Evolutionary conservation across 139 green algal genomes (phyloP).

Genomic region (Chlorella ohadii): DNA sequence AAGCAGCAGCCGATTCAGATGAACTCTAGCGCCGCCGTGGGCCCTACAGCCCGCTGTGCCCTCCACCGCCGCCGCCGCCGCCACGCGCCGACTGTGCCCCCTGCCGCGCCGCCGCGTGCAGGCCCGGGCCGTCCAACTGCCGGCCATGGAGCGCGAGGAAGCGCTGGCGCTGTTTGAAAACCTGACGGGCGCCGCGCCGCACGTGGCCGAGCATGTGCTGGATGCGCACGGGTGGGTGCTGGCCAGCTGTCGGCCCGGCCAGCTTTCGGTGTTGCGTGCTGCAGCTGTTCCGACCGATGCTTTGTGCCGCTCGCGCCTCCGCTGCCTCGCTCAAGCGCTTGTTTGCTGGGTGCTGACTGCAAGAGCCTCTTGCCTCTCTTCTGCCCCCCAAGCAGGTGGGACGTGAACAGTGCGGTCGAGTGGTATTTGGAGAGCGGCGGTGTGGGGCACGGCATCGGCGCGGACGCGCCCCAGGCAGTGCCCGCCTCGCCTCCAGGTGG

Average conservation of each 20-base stretch:
- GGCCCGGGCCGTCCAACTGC: not conserved
- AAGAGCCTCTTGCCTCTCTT: too few species aligned
- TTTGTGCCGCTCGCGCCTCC: not conserved
- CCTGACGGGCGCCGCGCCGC: not conserved
- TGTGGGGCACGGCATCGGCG: slow-evolving; percentile 1
- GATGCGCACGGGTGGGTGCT: slow-evolving; percentile 10
- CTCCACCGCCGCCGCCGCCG: too few species aligned
- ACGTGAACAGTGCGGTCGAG: slow-evolving; percentile 21
- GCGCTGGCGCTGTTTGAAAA: slow-evolving; percentile 8
- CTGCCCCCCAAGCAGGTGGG: not conserved
- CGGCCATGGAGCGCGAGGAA: slow-evolving; percentile 21
- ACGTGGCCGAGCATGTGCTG: slow-evolving; percentile 35
- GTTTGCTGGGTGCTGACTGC: not conserved
- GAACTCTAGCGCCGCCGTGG: too few species aligned
- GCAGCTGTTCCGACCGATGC: not conserved
- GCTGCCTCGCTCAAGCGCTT: too few species aligned
- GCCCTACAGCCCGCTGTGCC: too few species aligned
- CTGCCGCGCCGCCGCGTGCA: not conserved
- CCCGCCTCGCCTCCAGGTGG: not conserved
- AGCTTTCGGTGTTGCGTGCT: not conserved
- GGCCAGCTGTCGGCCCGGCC: not conserved
- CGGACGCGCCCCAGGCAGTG: not conserved
- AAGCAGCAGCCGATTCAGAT: too few species aligned
- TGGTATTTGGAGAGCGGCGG: slow-evolving; percentile 37
- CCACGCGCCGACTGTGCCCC: not conserved